These are phyloP conservation scores for Perilla frutescens DNA, from an alignment of 257 asterid genomes.

Conservation along the genomic window DNA sequence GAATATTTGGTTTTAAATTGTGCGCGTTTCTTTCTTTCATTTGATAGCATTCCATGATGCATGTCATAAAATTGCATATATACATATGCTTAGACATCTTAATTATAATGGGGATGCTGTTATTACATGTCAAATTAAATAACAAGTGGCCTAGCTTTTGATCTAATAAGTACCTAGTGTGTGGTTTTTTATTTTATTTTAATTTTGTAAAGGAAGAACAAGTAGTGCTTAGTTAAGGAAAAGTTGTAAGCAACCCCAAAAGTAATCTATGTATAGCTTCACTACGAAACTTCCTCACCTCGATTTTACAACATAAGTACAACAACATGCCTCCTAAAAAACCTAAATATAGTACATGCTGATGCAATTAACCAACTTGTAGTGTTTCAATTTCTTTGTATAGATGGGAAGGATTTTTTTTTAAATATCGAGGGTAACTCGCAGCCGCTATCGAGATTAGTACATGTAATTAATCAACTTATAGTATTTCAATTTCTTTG, in stretches of 20 bases:
- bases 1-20: too few species aligned
- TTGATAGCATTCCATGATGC: too few species aligned
- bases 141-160: not conserved
- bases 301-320: not conserved
- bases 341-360: not conserved
- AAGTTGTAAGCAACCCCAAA: not conserved
- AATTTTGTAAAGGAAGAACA: too few species aligned
- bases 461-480: conserved; percentile 13
- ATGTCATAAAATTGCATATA: too few species aligned
- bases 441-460: too few species aligned
- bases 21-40: too few species aligned
- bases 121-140: not conserved
- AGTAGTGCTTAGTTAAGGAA: not conserved
- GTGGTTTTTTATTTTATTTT: too few species aligned
- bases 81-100: too few species aligned
- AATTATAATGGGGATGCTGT: too few species aligned
- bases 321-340: conserved; percentile 1
- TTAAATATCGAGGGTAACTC: too few species aligned
- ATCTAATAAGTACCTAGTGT: not conserved
- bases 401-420: too few species aligned
- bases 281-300: conserved; percentile 21
- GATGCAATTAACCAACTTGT: conserved; percentile 25
- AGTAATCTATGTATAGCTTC: not conserved
- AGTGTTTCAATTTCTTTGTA: not conserved
- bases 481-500: not conserved